Conservation (phyloP, 2,329 filamentous ascomycete species). For the Rhynchosporium agropyri region DNA sequence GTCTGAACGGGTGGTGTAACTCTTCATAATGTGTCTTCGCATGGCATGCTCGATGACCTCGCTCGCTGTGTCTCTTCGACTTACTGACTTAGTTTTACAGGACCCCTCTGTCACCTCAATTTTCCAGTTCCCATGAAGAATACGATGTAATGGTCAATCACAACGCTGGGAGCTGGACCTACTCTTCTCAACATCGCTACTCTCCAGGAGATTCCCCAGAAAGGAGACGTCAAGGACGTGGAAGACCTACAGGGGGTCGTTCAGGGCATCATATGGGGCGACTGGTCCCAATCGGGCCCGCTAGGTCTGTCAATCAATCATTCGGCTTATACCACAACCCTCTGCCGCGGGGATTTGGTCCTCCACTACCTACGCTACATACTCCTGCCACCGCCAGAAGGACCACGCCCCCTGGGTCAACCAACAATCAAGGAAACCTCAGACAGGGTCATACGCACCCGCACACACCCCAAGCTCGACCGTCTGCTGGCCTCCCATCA, state of each 20-base stretch:
- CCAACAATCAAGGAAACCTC: background rate
- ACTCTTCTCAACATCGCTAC: slow-evolving; percentile 22
- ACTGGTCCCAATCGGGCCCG: slow-evolving; percentile 34
- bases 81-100: slow-evolving; percentile 6
- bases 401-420: background rate
- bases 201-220: slow-evolving; percentile 32
- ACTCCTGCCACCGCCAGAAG: slow-evolving; percentile 11
- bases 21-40: background rate
- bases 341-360: slow-evolving; percentile 5
- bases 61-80: background rate
- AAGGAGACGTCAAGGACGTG: slow-evolving; percentile 34
- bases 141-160: slow-evolving; percentile 26
- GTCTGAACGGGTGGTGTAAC: background rate
- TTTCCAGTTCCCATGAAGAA: slow-evolving; percentile 6
- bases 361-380: slow-evolving; percentile 8
- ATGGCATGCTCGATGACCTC: background rate
- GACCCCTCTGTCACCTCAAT: slow-evolving; percentile 6
- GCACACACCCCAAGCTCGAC: slow-evolving; percentile 9
- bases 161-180: slow-evolving; percentile 24
- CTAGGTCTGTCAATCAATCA: slow-evolving; percentile 25
- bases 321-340: slow-evolving; percentile 13
- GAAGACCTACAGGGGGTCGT: slow-evolving; percentile 23
- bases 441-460: slow-evolving; percentile 1
- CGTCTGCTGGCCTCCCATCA: background rate
- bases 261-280: slow-evolving; percentile 27